Base-by-base conservation (phyloP, 805 yeast species). In the Candida ulmi region DNA sequence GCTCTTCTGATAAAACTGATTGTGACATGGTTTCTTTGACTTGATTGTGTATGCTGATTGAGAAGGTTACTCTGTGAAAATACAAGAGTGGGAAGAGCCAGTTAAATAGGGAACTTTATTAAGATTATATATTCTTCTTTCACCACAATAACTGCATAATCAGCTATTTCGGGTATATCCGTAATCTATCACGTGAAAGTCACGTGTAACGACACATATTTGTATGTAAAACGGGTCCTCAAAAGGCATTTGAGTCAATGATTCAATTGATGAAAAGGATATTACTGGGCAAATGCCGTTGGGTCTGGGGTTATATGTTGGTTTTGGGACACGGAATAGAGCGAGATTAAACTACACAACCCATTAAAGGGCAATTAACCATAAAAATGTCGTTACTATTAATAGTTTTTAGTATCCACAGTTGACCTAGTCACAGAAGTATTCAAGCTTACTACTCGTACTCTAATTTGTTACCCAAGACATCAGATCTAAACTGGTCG, bases 1-100 rank as follows among this genome's bases (percentile, higher is more conserved):
- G 44, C 21, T 50, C 50, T 34, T 51, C 30, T 13, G 30, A 33
- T 33, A 24, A 17, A 21, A 26, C 23, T 17, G 17, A 17, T 26
- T 18, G 36, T 17, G 24, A 8, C 27, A 18, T 37, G 17, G 16
- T 21, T 15, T n/a, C 16, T 8, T 23, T 23, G 11, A 11, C 11
- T 13, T 13, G 12, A 11, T 26, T 26, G 9, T 8, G 25, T 11
- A 8, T 11, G 11, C 25, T 23, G 8, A 23, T 23, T 23, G 25
- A 23, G 25, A 23, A 23, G 8, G 8, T 35, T 35, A 17, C 12
- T 17, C 9, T n/a, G n/a, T n/a, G n/a, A n/a, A n/a, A 17, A 23
- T 4, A 5, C 13, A 11, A 12, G 21, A 27, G 18, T 6, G 19
- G 18, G 11, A 15, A 3, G 15, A 25, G 12, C 26, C 6, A 12